These are phyloP conservation scores for Prunus mira DNA, from an alignment of 306 rosid species.

Conservation along the genomic window DNA sequence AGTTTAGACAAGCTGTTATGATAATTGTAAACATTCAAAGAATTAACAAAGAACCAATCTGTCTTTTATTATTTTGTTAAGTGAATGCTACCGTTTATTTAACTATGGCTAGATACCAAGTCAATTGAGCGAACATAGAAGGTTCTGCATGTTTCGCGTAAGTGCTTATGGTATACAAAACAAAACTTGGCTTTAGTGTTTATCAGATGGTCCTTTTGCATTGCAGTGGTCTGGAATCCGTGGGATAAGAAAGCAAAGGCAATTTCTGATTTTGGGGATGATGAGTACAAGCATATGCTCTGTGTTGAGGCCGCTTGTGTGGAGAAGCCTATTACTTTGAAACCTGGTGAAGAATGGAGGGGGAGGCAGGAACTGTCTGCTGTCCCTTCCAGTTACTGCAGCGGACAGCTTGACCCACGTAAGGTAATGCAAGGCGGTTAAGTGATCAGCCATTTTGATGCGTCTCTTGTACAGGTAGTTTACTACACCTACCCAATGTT, in stretches of 20 bases:
- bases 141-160: neutral
- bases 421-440: constrained; percentile 30
- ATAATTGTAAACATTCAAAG: neutral
- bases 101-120: neutral
- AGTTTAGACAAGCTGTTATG: too few relatives aligned
- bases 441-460: constrained; percentile 17
- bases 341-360: constrained; percentile 88
- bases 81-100: too few relatives aligned
- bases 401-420: constrained; percentile 72
- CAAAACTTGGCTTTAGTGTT: neutral
- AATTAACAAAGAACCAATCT: neutral
- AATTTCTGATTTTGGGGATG: constrained; percentile 62
- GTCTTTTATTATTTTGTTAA: neutral
- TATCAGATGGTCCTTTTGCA: neutral
- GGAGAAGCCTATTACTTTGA: constrained; percentile 59
- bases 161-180: neutral
- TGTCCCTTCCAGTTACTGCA: constrained; percentile 70
- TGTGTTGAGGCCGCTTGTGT: constrained; percentile 73
- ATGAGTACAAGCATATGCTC: constrained; percentile 63
- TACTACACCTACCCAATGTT: too few relatives aligned
- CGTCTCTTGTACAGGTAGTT: constrained; percentile 40
- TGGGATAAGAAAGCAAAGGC: constrained; percentile 81
- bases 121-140: neutral
- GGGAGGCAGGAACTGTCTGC: constrained; percentile 74
- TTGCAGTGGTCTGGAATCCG: constrained; percentile 78